A percentile compares a stretch with the other conserved stretches of the same genome.
Conservation (phyloP, 1,284 basidiomycete genomes). For the Ganoderma leucocontextum region DNA sequence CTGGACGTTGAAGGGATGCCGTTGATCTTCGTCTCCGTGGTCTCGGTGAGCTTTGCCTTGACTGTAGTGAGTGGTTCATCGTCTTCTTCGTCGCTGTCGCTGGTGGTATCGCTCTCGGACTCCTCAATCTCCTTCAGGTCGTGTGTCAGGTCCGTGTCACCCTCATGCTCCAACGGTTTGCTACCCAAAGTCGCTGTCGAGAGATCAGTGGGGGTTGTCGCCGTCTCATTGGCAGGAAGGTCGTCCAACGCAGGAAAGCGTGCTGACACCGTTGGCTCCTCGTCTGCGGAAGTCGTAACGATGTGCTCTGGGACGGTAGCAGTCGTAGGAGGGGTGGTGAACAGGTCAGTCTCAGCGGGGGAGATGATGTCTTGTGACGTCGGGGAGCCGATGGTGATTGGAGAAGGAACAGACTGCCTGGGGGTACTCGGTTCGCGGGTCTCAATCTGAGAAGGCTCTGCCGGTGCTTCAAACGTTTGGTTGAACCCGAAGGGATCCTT, state of each 20-base stretch:
- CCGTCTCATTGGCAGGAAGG: slow-evolving; percentile 31
- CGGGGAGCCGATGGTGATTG: slow-evolving; percentile 24
- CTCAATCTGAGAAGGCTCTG: slow-evolving; percentile 16
- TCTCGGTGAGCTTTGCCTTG: slow-evolving; percentile 36
- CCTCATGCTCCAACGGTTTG: slow-evolving; percentile 21
- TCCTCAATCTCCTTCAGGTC: slow-evolving; percentile 71
- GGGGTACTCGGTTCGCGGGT: slow-evolving; percentile 34
- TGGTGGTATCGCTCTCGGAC: slow-evolving; percentile 59
- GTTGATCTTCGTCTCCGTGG: slow-evolving; percentile 35
- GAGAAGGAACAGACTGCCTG: slow-evolving; percentile 25
- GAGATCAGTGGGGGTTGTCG: slow-evolving; percentile 20
- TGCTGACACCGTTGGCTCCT: slow-evolving; percentile 13
- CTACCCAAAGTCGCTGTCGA: slow-evolving; percentile 15
- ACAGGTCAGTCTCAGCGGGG: slow-evolving; percentile 59
- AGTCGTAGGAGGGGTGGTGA: slow-evolving; percentile 66
- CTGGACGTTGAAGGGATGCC: slow-evolving; percentile 17
- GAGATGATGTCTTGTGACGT: slow-evolving; percentile 36
- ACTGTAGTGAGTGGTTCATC: slow-evolving; percentile 42
- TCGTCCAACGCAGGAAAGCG: slow-evolving; percentile 59
- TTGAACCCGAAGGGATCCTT: slow-evolving; percentile 70
- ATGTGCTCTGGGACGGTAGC: slow-evolving; percentile 40
- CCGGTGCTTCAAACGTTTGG: slow-evolving; percentile 48
- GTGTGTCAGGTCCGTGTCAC: slow-evolving; percentile 59
- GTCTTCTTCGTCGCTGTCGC: slow-evolving; percentile 64
- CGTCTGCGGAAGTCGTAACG: not conserved